Base-by-base conservation (phyloP, 1,284 basidiomycete genomes). In the Fomitopsis pinicola region DNA sequence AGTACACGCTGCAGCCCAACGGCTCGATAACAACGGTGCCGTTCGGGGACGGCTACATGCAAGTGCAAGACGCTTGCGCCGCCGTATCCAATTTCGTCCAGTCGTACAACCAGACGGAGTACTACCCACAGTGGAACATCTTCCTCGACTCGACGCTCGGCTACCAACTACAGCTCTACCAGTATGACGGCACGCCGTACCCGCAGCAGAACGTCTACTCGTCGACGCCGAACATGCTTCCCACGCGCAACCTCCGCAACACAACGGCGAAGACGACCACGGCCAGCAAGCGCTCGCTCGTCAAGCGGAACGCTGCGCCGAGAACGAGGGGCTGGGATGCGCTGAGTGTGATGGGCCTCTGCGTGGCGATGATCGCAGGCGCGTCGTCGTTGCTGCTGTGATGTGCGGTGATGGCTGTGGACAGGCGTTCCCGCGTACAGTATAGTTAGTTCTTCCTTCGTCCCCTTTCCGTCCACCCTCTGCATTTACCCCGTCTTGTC, bases 41-140 rank as follows among this genome's bases (percentile, higher is more conserved):
- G 2, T 83, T 91, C 65, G 82, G 79, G 15, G 95, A 97, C 72
- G 95, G 95, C 15, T 92, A 85, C 75, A 92, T 96, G 72, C 94
- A 95, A 77, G 84, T 97, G 54, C 94, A 98, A 78, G 89, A 95
- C 67, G 87, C 92, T 0, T 98, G 95, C 71, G 90, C 89, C 1
- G 90, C 93, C 4, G 79, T 83, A 6, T 94, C 94, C 33, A 93
- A 94, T 73, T 87, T 94, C 71, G 84, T 96, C 69, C 87, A 94
- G 69, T 76, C 80, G 61, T 96, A 94, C 82, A 89, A 92, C 77
- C 70, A 82, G 65, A 88, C 85, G 7, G 85, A 88, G 69, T 69
- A 82, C 46, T 85, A 83, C 73, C 61, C 68, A 55, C 64, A 67
- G 7, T 92, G 86, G 85, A 75, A 76, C 28, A 88, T 91, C 68